Base-by-base conservation (phyloP, 2,329 filamentous ascomycete genomes). In the Dactylellina leptospora region DNA sequence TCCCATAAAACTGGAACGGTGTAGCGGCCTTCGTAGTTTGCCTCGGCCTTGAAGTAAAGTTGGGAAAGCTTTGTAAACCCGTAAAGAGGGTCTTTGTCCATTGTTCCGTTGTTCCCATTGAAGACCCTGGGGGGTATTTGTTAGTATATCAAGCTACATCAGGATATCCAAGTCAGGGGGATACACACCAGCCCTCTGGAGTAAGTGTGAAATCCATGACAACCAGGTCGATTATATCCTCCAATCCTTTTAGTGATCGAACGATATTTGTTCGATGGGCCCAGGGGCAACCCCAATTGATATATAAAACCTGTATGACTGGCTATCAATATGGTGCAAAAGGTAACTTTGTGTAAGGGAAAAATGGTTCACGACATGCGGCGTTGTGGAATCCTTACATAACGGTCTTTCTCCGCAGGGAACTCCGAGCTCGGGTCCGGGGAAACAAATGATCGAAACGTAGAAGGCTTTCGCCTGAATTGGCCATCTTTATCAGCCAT, bases 1-100 rank as follows among this genome's bases (percentile, higher is more conserved):
- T 96, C 91, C 81, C 90, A 96, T 54, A 97, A 83, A 1, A 91
- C 89, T 0, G 93, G 93, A 11, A 97, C 93, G 0, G 93, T 96
- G 80, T 93, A 96, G 16, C 93, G 86, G 0, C 90, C 92, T 2
- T 82, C 79, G 77, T 93, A 97, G 64, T 89, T 82, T 0, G 86
- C 84, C 76, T 93, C 86, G 22, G 86, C 86, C 75, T 85, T 84
- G 80, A 93, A 92, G 83, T 96, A 96, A 66, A 96, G 82, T 42
- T 96, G 82, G 30, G 89, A 86, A 33, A 96, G 83, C 80, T 93
- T 84, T 54, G 88, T 89, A 81, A 89, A 90, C 44, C 86, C 89
- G 72, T 90, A 85, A 4, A 93, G 77, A 64, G 90, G 86, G 81
- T 87, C 84, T 53, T 86, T 69, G n/a, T 63, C 59, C 45, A 42